phyloP scores from a whole-genome alignment of 768 basidiomycete species.

The Lactarius hengduanensis region DNA sequence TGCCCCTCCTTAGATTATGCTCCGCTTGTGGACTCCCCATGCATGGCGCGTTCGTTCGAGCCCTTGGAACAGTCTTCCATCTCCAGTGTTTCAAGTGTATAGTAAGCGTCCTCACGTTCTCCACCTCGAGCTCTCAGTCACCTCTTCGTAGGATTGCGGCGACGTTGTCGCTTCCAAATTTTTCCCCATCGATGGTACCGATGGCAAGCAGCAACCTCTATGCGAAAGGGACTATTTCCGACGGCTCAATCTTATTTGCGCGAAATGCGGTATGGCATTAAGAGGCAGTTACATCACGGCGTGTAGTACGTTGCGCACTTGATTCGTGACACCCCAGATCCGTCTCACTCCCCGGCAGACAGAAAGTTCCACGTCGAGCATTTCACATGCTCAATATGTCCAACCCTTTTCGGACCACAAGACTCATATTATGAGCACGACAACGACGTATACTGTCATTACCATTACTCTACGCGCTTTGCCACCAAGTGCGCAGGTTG shows the following conservation, averaged over 20 bases:
- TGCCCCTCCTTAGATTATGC: constrained; percentile 52
- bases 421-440: constrained; percentile 99
- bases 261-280: constrained; percentile 89
- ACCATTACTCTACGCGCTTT: constrained; percentile 98
- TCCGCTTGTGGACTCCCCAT: constrained; percentile 77
- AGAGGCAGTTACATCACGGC: constrained; percentile 99
- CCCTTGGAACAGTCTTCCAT: constrained; percentile 90
- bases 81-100: constrained; percentile 98
- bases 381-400: constrained; percentile 96
- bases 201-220: constrained; percentile 87
- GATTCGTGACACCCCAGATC: constrained; percentile 19
- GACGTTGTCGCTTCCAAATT: constrained; percentile 97
- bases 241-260: constrained; percentile 92
- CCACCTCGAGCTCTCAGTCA: constrained; percentile 20
- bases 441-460: constrained; percentile 97
- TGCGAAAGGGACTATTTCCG: constrained; percentile 99
- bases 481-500: constrained; percentile 99
- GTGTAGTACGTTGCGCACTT: constrained; percentile 67
- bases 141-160: constrained; percentile 76
- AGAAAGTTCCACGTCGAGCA: constrained; percentile 99
- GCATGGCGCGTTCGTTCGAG: constrained; percentile 96
- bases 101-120: constrained; percentile 49
- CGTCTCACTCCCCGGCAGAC: constrained; percentile 49
- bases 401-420: constrained; percentile 94
- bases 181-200: constrained; percentile 94